Base-by-base conservation (phyloP, 257 asterid species). In the Przewalskia tangutica region DNA sequence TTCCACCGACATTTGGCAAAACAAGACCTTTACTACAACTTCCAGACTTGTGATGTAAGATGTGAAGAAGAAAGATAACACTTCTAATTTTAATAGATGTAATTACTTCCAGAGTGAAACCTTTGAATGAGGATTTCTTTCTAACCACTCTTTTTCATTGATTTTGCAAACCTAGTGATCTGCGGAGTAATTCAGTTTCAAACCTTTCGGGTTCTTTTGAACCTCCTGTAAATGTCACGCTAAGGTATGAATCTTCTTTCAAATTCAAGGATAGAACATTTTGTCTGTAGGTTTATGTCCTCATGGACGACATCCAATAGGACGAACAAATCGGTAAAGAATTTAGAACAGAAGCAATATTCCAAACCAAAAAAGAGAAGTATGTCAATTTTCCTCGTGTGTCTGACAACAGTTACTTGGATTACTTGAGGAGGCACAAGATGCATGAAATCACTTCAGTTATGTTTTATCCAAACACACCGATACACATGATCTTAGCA, bases 161-260 rank as follows among this genome's bases (percentile, higher is more conserved):
- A n/a, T 34, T 42, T 83, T 80, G 80, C 23, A 60, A 34, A 76
- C 80, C 77, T 83, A 89, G 91, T 11, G 85, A 89, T 86, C 85
- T 89, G 67, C 85, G 27, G 78, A 87, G 82, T 60, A 87, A 89
- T 82, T 77, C 77, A 64, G 67, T 87, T 56, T 84, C 88, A 77
- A 82, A 80, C 67, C 75, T 87, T 82, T 42, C 58, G 55, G 90
- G 91, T 84, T 59, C 80, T 76, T 82, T 89, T 40, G 83, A 89
- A 82, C 91, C 89, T 77, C 89, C 90, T 12, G 87, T 44, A 20
- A 89, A 87, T 63, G 88, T 89, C 53, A 85, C 86, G 18, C 79
- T 89, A 55, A 85, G 90, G 91, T 89, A 87, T 73, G 64, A 23
- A 56, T 79, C 82, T 65, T 71, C 66, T 2, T 75, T 53, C 77